A percentile compares a stretch with the other conserved stretches of the same genome.
phyloP scores from a whole-genome alignment of 1,284 basidiomycete species.

The Papiliotrema laurentii region DNA sequence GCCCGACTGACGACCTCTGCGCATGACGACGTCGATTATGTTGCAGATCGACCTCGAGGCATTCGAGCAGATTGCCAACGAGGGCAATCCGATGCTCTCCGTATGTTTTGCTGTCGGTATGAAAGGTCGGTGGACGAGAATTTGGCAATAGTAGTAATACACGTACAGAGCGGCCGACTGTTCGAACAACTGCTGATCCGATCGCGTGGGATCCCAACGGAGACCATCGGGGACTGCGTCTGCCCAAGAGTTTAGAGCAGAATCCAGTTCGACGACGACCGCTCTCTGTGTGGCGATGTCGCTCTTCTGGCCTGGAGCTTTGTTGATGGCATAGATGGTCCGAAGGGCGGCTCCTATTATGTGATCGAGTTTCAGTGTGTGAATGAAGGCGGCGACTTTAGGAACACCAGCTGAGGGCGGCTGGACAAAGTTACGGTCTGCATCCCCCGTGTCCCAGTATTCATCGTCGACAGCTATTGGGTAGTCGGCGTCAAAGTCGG shows the following conservation, averaged over 20 bases:
- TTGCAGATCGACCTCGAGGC: conserved; percentile 74
- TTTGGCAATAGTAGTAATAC: conserved; percentile 62
- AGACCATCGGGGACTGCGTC: conserved; percentile 64
- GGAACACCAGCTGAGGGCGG: conserved; percentile 52
- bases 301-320: conserved; percentile 54
- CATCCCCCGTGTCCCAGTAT: conserved; percentile 59
- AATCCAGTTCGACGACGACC: conserved; percentile 66
- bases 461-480: conserved; percentile 82
- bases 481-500: conserved; percentile 74
- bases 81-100: conserved; percentile 52
- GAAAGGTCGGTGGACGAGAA: conserved; percentile 75
- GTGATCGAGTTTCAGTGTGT: conserved; percentile 64
- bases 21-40: conserved; percentile 56
- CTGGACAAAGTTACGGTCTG: conserved; percentile 55
- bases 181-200: conserved; percentile 60
- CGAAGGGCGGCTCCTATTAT: conserved; percentile 66
- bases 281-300: conserved; percentile 63
- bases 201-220: conserved; percentile 69
- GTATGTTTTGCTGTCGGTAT: conserved; percentile 55
- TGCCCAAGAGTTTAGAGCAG: conserved; percentile 67
- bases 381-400: conserved; percentile 60
- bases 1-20: conserved; percentile 30
- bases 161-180: conserved; percentile 66
- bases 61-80: conserved; percentile 76
- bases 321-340: conserved; percentile 69